Percentiles rank a stretch among this genome's conserved stretches.
phyloP scores from a whole-genome alignment of 163 green algal genomes.

The Botryococcus braunii region DNA sequence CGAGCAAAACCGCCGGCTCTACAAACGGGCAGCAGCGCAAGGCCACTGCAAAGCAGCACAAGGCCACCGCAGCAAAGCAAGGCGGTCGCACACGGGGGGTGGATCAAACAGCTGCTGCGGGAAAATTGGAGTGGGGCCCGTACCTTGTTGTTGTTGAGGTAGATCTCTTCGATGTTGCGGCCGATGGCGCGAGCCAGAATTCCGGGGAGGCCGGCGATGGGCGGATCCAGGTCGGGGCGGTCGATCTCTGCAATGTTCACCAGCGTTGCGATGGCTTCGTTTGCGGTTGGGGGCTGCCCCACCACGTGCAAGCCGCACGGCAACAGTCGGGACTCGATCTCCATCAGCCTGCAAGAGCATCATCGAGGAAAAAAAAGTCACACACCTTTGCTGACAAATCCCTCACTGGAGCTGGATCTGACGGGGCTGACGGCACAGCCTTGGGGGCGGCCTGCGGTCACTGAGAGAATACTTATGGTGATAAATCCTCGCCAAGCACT shows the following conservation, averaged over 20 bases:
- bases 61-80: no score
- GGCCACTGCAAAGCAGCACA: no score
- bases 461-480: background rate
- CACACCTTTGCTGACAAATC: no score
- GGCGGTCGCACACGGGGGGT: no score
- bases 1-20: no score
- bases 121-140: background rate
- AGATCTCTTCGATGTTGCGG: constrained; percentile 84
- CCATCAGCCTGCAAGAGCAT: constrained; percentile 66
- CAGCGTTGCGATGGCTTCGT: constrained; percentile 93
- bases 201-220: constrained; percentile 76
- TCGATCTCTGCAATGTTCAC: constrained; percentile 98
- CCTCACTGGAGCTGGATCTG: no score
- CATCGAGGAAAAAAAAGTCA: background rate
- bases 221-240: constrained; percentile 59
- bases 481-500: background rate
- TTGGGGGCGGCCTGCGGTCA: background rate
- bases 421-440: no score
- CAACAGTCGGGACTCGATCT: constrained; percentile 94
- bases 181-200: constrained; percentile 81
- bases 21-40: no score
- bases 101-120: no score
- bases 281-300: constrained; percentile 76
- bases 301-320: constrained; percentile 96
- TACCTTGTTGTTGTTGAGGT: constrained; percentile 72